Conservation (phyloP, 371 early-diverging fungal species). For the Haplosporangium sp. region DNA sequence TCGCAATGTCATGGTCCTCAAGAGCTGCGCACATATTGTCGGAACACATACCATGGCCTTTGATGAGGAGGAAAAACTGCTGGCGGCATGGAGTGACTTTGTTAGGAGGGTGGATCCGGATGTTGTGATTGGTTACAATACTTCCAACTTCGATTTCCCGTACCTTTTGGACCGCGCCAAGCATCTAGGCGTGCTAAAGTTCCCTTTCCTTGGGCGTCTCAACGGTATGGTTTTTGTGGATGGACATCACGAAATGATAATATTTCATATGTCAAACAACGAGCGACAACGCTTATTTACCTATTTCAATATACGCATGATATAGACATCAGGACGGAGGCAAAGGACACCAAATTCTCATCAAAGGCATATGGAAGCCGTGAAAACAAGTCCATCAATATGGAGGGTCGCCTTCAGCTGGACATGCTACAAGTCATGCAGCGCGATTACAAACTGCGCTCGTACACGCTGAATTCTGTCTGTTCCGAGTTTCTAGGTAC, state of each 20-base stretch:
- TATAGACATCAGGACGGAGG: slow-evolving; percentile 69
- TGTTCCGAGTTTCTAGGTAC: slow-evolving; percentile 94
- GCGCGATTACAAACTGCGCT: slow-evolving; percentile 97
- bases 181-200: slow-evolving; percentile 78
- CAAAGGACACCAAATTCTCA: slow-evolving; percentile 87
- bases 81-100: slow-evolving; percentile 93
- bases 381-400: slow-evolving; percentile 85
- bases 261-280: too few species aligned
- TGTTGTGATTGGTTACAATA: slow-evolving; percentile 99
- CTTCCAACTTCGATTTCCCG: slow-evolving; percentile 98
- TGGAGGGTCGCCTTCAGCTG: slow-evolving; percentile 97
- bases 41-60: slow-evolving; percentile 92
- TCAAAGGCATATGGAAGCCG: slow-evolving; percentile 96
- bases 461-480: slow-evolving; percentile 98
- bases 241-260: too few species aligned
- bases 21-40: slow-evolving; percentile 92
- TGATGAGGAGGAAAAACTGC: slow-evolving; percentile 87
- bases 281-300: too few species aligned
- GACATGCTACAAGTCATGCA: slow-evolving; percentile 98
- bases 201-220: slow-evolving; percentile 92
- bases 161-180: slow-evolving; percentile 96
- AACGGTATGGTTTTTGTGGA: slow-evolving; percentile 51
- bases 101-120: slow-evolving; percentile 94
- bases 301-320: background rate
- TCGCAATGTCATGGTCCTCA: slow-evolving; percentile 93